Conservation (phyloP, 2,329 filamentous ascomycete genomes). For the Botryosphaeria dothidea region DNA sequence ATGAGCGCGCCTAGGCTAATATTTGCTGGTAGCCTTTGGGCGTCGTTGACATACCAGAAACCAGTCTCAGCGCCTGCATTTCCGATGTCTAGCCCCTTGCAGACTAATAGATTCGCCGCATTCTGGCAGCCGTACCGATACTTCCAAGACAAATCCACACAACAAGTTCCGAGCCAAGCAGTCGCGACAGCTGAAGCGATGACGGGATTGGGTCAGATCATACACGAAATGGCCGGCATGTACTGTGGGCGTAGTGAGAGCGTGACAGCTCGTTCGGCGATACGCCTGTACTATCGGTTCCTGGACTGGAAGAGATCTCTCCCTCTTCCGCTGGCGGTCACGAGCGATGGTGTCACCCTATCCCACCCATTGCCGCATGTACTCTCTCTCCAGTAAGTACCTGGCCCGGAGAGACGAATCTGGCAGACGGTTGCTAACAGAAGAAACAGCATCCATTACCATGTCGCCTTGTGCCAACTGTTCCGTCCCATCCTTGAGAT, state of each 20-base stretch:
- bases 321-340: constrained; percentile 22
- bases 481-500: constrained; percentile 27
- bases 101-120: constrained; percentile 22
- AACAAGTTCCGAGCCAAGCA: constrained; percentile 25
- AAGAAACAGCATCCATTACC: constrained; percentile 27
- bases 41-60: constrained; percentile 28
- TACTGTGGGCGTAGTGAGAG: constrained; percentile 27
- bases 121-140: constrained; percentile 29
- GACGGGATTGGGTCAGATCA: constrained; percentile 25
- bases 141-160: constrained; percentile 23
- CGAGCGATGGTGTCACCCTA: constrained; percentile 14
- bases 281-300: constrained; percentile 25
- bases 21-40: constrained; percentile 20
- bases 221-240: constrained; percentile 26
- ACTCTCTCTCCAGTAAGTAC: constrained; percentile 29
- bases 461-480: constrained; percentile 28
- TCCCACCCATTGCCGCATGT: constrained; percentile 27
- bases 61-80: constrained; percentile 22
- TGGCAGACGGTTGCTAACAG: background rate
- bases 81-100: constrained; percentile 22
- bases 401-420: background rate
- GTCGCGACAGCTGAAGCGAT: constrained; percentile 26
- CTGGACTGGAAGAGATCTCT: constrained; percentile 26
- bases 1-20: background rate
- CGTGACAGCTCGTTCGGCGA: constrained; percentile 23